Percentiles rank a stretch among this genome's conserved stretches.
phyloP scores from a whole-genome alignment of 352 stramenopile species.

The Albugo laibachii region DNA sequence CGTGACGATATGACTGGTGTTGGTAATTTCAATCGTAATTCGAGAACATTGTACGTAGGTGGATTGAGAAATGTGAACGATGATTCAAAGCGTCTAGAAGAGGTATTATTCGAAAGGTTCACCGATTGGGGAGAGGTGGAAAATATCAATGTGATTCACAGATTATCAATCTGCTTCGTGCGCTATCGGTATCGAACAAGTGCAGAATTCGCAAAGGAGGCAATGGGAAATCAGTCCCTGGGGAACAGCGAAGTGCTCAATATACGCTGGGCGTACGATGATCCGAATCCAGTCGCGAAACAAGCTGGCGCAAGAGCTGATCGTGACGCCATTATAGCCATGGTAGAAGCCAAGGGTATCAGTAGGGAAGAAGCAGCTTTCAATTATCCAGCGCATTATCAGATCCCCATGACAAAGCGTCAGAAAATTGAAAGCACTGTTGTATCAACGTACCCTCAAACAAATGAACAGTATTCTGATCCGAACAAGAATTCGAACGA shows the following conservation, averaged over 20 bases:
- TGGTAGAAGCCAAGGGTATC: constrained; percentile 49
- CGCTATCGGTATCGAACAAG: constrained; percentile 60
- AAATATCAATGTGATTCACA: constrained; percentile 84
- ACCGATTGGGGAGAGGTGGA: constrained; percentile 87
- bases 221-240: constrained; percentile 81
- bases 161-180: constrained; percentile 84
- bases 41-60: constrained; percentile 82
- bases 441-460: constrained; percentile 52
- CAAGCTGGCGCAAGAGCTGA: constrained; percentile 68
- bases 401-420: constrained; percentile 42
- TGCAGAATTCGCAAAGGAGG: constrained; percentile 72
- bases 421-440: constrained; percentile 34
- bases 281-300: constrained; percentile 87
- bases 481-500: too few relatives aligned
- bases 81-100: constrained; percentile 19
- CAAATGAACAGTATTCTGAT: constrained; percentile 24
- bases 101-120: constrained; percentile 80
- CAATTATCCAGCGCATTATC: constrained; percentile 56
- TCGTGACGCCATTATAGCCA: constrained; percentile 73
- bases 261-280: constrained; percentile 84
- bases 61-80: constrained; percentile 40
- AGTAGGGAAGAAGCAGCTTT: constrained; percentile 44
- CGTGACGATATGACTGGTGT: constrained; percentile 86
- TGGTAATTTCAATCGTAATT: constrained; percentile 82
- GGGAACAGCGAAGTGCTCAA: constrained; percentile 81